Evolutionary conservation across 2,329 filamentous ascomycete genomes (phyloP).

Genomic region (Aspergillus aculeatinus): DNA sequence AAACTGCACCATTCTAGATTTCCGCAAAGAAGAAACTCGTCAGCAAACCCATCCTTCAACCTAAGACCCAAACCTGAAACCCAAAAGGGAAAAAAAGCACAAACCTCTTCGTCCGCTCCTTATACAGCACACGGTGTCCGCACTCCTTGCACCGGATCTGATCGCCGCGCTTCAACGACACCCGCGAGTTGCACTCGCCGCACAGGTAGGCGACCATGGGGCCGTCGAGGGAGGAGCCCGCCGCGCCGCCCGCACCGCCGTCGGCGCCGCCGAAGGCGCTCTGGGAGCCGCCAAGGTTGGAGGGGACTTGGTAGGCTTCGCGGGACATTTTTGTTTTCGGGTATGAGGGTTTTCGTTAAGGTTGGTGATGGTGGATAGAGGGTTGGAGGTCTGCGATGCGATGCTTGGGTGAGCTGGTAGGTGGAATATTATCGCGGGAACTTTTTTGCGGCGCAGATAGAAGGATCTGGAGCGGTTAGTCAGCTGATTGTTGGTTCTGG

Average conservation of each 20-base stretch:
- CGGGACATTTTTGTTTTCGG: slow-evolving; percentile 55
- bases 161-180: slow-evolving; percentile 72
- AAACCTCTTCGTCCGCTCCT: slow-evolving; percentile 95
- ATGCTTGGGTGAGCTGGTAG: not conserved
- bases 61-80: not conserved
- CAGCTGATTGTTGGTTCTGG: not conserved
- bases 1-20: slow-evolving; percentile 89
- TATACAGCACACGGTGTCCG: slow-evolving; percentile 93
- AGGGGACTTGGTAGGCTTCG: slow-evolving; percentile 75
- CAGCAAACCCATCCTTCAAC: slow-evolving; percentile 4
- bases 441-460: not conserved
- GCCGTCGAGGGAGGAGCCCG: slow-evolving; percentile 48
- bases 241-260: slow-evolving; percentile 27
- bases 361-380: not conserved
- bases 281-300: slow-evolving; percentile 25
- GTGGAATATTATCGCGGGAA: slow-evolving; percentile 5
- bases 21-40: too few species aligned
- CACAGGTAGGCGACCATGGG: slow-evolving; percentile 69
- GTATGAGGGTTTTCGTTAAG: too few species aligned
- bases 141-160: slow-evolving; percentile 88
- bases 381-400: not conserved
- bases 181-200: slow-evolving; percentile 80
- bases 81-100: slow-evolving; percentile 33
- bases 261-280: slow-evolving; percentile 5
- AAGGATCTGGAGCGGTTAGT: not conserved